phyloP scores from a whole-genome alignment of 371 early-diverging fungal species.

The Apophysomyces ossiformis region DNA sequence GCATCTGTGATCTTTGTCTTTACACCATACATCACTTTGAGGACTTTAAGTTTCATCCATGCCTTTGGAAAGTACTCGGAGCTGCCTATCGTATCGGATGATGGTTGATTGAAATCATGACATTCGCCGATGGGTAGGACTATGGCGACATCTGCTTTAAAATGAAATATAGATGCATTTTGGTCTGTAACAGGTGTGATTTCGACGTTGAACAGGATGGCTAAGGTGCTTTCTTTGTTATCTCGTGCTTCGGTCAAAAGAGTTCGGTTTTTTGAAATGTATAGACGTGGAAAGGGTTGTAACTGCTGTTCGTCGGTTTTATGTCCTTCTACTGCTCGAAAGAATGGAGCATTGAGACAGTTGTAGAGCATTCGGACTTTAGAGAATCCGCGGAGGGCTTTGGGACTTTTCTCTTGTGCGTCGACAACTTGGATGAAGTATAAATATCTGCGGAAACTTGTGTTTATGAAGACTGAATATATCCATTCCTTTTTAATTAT shows the following conservation, averaged over 20 bases:
- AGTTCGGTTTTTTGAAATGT: slow-evolving; percentile 54
- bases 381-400: slow-evolving; percentile 36
- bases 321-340: slow-evolving; percentile 45
- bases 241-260: slow-evolving; percentile 37
- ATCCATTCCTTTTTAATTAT: neutral
- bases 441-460: slow-evolving; percentile 45
- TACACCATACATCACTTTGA: slow-evolving; percentile 30
- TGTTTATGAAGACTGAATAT: no score
- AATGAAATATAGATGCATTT: slow-evolving; percentile 17
- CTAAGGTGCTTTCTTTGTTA: slow-evolving; percentile 41
- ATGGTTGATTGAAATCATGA: slow-evolving; percentile 32
- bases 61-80: slow-evolving; percentile 45
- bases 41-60: slow-evolving; percentile 41
- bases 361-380: slow-evolving; percentile 44
- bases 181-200: slow-evolving; percentile 13
- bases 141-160: slow-evolving; percentile 36
- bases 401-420: slow-evolving; percentile 27
- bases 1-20: slow-evolving; percentile 29
- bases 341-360: slow-evolving; percentile 50
- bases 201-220: slow-evolving; percentile 43
- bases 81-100: slow-evolving; percentile 22
- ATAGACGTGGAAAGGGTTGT: slow-evolving; percentile 49
- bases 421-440: slow-evolving; percentile 34
- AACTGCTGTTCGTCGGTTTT: slow-evolving; percentile 30
- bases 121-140: slow-evolving; percentile 40